Conservation (phyloP, 164 flowering plant species). For the Vitis rupestris region DNA sequence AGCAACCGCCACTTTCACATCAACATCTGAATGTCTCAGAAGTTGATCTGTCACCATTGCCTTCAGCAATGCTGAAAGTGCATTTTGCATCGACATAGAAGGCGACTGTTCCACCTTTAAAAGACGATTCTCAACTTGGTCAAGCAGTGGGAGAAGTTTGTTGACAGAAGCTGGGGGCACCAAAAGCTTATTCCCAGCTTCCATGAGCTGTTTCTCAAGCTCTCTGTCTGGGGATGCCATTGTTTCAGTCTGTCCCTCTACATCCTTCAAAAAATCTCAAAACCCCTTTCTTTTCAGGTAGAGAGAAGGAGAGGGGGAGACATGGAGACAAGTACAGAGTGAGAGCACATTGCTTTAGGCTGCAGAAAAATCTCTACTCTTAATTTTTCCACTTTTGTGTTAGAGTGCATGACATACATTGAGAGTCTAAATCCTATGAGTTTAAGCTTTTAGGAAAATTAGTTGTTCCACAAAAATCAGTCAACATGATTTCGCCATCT, state of each 20-base stretch:
- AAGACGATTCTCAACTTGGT: constrained; percentile 50
- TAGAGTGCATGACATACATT: too few species aligned
- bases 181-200: constrained; percentile 43
- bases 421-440: too few species aligned
- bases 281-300: neutral
- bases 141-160: constrained; percentile 49
- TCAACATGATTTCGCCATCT: too few species aligned
- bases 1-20: constrained; percentile 75
- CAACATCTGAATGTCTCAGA: constrained; percentile 52
- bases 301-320: neutral
- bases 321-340: neutral
- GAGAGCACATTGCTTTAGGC: neutral
- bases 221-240: constrained; percentile 34
- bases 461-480: too few species aligned
- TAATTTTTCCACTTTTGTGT: neutral
- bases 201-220: constrained; percentile 40
- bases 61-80: constrained; percentile 48
- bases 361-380: neutral
- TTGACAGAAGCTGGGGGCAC: constrained; percentile 41
- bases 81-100: constrained; percentile 37
- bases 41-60: constrained; percentile 59
- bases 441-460: too few species aligned
- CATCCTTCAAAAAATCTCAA: constrained; percentile 10
- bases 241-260: neutral
- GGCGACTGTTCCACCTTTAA: constrained; percentile 79